These are phyloP conservation scores for Paecilomyces dactylethromorphus DNA, from an alignment of 2,329 filamentous ascomycete species.

Conservation along the genomic window DNA sequence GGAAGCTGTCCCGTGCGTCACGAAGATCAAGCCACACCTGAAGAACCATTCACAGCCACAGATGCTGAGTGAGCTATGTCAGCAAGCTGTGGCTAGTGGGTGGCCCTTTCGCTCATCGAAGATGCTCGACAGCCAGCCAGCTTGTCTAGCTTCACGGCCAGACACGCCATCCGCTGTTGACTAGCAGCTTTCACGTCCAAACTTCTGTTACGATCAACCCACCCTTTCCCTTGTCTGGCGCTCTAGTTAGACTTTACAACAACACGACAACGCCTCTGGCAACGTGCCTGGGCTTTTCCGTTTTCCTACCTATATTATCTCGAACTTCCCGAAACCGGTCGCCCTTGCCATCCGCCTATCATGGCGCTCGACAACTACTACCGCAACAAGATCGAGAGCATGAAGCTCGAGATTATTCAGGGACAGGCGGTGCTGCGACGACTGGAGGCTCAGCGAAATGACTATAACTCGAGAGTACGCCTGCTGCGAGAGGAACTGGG, in stretches of 20 bases:
- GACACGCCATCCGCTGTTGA: neutral
- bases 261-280: neutral
- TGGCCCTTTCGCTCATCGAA: neutral
- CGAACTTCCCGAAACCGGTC: conserved; percentile 11
- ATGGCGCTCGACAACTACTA: conserved; percentile 99
- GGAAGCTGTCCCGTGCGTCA: neutral
- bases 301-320: neutral
- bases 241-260: neutral
- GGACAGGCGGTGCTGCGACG: conserved; percentile 91
- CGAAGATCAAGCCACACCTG: neutral
- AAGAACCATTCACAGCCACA: neutral
- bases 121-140: neutral
- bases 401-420: conserved; percentile 99
- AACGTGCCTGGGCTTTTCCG: neutral
- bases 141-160: neutral
- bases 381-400: conserved; percentile 99
- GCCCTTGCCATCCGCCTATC: conserved; percentile 38
- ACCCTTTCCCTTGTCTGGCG: neutral
- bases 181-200: neutral
- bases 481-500: conserved; percentile 92
- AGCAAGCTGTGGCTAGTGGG: neutral
- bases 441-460: conserved; percentile 95
- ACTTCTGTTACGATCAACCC: neutral
- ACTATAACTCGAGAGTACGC: conserved; percentile 97
- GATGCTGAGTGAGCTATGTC: neutral